These are phyloP conservation scores for Cladorrhinum sp. DNA, from an alignment of 2,329 filamentous ascomycete genomes.

Conservation along the genomic window DNA sequence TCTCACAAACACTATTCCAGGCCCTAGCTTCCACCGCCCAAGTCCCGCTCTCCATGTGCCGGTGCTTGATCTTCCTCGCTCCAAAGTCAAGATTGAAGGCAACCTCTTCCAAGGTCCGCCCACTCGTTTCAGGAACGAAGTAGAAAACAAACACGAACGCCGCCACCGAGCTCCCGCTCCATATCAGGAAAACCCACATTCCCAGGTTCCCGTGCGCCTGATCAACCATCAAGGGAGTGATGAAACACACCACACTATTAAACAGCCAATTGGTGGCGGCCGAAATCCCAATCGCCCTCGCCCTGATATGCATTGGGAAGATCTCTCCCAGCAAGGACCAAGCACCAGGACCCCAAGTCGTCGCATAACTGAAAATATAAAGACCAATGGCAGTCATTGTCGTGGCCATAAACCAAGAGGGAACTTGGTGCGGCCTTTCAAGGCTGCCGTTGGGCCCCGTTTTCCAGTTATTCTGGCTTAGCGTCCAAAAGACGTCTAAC, in stretches of 20 bases:
- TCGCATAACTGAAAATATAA: slow-evolving; percentile 68
- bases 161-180: neutral
- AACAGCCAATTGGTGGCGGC: slow-evolving; percentile 61
- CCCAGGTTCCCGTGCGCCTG: slow-evolving; percentile 6
- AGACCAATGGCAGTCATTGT: slow-evolving; percentile 57
- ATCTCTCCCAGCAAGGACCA: slow-evolving; percentile 65
- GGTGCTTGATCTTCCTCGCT: neutral
- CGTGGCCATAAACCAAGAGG: slow-evolving; percentile 33
- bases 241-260: slow-evolving; percentile 59
- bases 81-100: slow-evolving; percentile 4
- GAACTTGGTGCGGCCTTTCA: neutral
- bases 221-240: slow-evolving; percentile 23
- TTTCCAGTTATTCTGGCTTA: neutral
- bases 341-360: slow-evolving; percentile 58
- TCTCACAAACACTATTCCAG: too few relatives aligned
- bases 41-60: neutral
- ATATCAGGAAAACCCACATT: slow-evolving; percentile 5
- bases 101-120: slow-evolving; percentile 13
- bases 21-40: neutral
- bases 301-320: slow-evolving; percentile 57
- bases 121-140: slow-evolving; percentile 12
- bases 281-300: slow-evolving; percentile 53
- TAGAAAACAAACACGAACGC: slow-evolving; percentile 2
- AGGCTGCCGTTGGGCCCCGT: slow-evolving; percentile 1
- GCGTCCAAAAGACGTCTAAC: slow-evolving; percentile 41